phyloP scores from a whole-genome alignment of 805 yeast genomes.

The Nakazawaea anatomiae region DNA sequence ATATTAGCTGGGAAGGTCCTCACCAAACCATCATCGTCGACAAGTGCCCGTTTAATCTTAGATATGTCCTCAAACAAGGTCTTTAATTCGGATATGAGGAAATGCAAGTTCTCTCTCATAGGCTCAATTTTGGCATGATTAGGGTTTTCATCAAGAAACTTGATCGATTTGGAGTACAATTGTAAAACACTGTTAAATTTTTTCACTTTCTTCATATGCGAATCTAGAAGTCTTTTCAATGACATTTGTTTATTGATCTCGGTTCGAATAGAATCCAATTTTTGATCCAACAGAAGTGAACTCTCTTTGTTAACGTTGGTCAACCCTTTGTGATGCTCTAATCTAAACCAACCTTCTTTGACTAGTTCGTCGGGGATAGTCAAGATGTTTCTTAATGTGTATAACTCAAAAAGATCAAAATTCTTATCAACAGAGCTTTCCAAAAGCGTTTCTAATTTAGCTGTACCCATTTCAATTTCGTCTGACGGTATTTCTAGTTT shows the following conservation, averaged over 20 bases:
- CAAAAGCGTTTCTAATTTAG: slow-evolving; percentile 67
- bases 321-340: slow-evolving; percentile 64
- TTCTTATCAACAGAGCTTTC: slow-evolving; percentile 74
- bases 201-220: slow-evolving; percentile 32
- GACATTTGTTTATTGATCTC: slow-evolving; percentile 38
- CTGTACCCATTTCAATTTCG: slow-evolving; percentile 75
- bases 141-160: slow-evolving; percentile 2
- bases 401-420: slow-evolving; percentile 82
- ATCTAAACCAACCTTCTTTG: slow-evolving; percentile 57
- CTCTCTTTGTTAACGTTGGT: slow-evolving; percentile 15
- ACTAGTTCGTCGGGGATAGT: slow-evolving; percentile 62
- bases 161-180: not conserved
- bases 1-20: not conserved
- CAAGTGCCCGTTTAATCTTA: not conserved
- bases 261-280: slow-evolving; percentile 24
- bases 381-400: slow-evolving; percentile 71
- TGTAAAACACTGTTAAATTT: slow-evolving; percentile 28
- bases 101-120: slow-evolving; percentile 20
- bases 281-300: slow-evolving; percentile 16
- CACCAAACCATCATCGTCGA: not conserved
- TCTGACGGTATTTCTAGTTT: slow-evolving; percentile 19
- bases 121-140: slow-evolving; percentile 17
- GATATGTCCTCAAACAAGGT: slow-evolving; percentile 12
- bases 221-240: slow-evolving; percentile 33
- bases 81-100: slow-evolving; percentile 19